Percentiles rank a stretch among this genome's conserved stretches.
These are phyloP conservation scores for Brassica juncea DNA, from an alignment of 345 rosid species.

Conservation along the genomic window DNA sequence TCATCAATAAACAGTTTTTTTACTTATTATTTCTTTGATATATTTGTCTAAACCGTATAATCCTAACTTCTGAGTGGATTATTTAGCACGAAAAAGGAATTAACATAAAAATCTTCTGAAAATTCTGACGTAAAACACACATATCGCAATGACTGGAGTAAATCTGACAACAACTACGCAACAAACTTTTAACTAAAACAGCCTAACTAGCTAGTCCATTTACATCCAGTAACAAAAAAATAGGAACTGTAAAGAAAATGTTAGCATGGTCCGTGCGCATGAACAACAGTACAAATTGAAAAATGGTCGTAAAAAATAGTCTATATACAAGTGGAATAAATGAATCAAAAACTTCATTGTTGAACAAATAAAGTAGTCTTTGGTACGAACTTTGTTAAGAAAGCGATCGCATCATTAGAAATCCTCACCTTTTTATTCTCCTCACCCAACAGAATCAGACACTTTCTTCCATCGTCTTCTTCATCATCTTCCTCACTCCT, in stretches of 20 bases:
- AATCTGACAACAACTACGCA: not conserved
- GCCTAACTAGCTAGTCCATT: not conserved
- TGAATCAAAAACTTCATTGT: constrained; percentile 14
- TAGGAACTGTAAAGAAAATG: not conserved
- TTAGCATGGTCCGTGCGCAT: not conserved
- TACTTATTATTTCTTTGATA: too few relatives aligned
- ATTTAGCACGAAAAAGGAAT: too few relatives aligned
- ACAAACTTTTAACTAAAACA: too few relatives aligned
- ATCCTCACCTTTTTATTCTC: constrained; percentile 40
- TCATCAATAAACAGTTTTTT: too few relatives aligned
- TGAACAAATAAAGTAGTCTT: constrained; percentile 27
- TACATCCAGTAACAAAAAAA: too few relatives aligned
- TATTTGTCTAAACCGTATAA: too few relatives aligned
- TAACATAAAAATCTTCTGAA: too few relatives aligned
- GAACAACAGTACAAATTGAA: not conserved
- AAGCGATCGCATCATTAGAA: constrained; percentile 49
- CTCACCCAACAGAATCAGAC: constrained; percentile 8
- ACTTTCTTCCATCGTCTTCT: constrained; percentile 13
- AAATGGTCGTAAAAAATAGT: not conserved
- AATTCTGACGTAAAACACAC: too few relatives aligned
- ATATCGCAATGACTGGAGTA: too few relatives aligned
- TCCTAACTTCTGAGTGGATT: too few relatives aligned
- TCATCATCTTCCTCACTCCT: constrained; percentile 16
- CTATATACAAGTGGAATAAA: constrained; percentile 12
- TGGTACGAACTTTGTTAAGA: constrained; percentile 48